A percentile compares a stretch with the other conserved stretches of the same genome.
Conservation (phyloP, 2,329 filamentous ascomycete species). For the Sporothrix mexicana region DNA sequence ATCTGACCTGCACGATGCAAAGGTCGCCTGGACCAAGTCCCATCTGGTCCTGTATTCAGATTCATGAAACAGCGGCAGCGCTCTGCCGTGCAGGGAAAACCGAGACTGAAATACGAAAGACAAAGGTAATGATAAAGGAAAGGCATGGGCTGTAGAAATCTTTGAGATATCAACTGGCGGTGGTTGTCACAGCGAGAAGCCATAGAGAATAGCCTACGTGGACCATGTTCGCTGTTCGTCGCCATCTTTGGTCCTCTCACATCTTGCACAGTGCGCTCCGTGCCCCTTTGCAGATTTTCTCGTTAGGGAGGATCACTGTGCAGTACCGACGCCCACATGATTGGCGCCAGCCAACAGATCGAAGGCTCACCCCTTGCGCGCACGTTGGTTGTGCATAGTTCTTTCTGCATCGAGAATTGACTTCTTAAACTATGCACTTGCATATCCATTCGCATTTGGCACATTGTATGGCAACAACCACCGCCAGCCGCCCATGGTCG, state of each 20-base stretch:
- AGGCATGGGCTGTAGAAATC: neutral
- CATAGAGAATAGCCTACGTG: neutral
- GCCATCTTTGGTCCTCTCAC: neutral
- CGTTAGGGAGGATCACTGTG: neutral
- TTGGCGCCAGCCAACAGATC: conserved; percentile 1
- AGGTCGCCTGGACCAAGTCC: neutral
- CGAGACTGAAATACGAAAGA: neutral
- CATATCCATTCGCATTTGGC: too few species aligned
- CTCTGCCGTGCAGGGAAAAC: neutral
- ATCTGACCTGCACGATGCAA: neutral
- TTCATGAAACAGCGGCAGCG: conserved; percentile 25
- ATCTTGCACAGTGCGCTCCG: conserved; percentile 1
- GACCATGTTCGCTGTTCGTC: neutral
- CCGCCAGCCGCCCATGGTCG: conserved; percentile 26
- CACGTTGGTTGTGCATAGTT: neutral
- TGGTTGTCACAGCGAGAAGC: neutral
- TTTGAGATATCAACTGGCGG: neutral
- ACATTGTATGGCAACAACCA: conserved; percentile 7
- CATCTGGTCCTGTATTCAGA: conserved; percentile 3
- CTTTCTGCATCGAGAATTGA: conserved; percentile 15
- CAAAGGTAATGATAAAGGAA: neutral
- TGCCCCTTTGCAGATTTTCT: conserved; percentile 15
- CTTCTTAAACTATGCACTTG: too few species aligned
- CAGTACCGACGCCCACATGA: neutral
- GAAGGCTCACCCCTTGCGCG: conserved; percentile 5